Percentiles rank a stretch among this genome's conserved stretches.
Evolutionary conservation across 2,329 filamentous ascomycete species (phyloP).

Genomic region (Aspergillus floridensis): DNA sequence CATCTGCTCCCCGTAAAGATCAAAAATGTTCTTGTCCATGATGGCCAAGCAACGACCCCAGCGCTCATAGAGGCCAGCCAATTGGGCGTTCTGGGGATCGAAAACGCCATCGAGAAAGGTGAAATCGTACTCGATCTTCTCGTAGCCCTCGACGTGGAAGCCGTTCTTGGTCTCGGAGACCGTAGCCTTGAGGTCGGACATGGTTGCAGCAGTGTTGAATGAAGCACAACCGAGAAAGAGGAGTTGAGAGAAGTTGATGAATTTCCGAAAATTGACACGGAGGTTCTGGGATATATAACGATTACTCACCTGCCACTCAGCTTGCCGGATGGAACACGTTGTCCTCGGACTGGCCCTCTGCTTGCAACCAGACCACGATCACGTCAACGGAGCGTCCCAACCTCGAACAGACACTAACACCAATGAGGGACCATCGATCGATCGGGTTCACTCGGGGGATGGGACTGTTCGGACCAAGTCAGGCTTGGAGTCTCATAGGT

Average conservation of each 20-base stretch:
- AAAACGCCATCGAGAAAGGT: background rate
- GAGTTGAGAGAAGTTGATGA: background rate
- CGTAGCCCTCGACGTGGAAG: slow-evolving; percentile 5
- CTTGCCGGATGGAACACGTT: background rate
- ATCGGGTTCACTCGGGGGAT: background rate
- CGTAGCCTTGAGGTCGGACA: slow-evolving; percentile 1
- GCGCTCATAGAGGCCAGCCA: background rate
- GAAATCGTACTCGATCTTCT: background rate
- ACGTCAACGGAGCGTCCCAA: background rate
- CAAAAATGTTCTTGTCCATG: slow-evolving; percentile 7
- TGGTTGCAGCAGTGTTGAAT: background rate
- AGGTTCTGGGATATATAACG: background rate
- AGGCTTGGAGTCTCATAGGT: background rate
- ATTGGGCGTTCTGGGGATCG: background rate
- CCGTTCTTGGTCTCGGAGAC: background rate
- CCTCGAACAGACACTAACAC: background rate
- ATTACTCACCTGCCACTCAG: background rate
- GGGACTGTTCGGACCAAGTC: background rate
- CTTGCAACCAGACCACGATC: background rate
- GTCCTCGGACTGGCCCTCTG: background rate
- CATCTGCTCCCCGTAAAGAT: slow-evolving; percentile 3
- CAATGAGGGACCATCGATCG: background rate
- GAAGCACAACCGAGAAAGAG: background rate
- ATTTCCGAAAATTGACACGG: background rate
- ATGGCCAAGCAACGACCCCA: slow-evolving; percentile 3